Evolutionary conservation across 2,329 filamentous ascomycete genomes (phyloP).

Genomic region (Trichoderma arundinaceum): DNA sequence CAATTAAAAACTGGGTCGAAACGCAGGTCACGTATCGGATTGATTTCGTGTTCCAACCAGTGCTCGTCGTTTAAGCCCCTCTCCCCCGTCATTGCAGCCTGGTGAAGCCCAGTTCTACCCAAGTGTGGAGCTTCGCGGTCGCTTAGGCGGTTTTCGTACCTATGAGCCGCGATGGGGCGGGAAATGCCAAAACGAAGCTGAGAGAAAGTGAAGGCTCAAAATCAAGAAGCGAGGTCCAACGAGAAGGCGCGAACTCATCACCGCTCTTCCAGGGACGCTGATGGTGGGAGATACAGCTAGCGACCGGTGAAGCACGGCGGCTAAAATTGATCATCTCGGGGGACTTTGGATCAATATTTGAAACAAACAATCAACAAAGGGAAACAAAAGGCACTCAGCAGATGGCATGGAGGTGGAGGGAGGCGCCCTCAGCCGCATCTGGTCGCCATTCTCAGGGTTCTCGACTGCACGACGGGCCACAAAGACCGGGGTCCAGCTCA

Average conservation of each 20-base stretch:
- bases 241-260: not conserved
- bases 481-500: conserved; percentile 20
- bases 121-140: conserved; percentile 31
- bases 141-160: conserved; percentile 20
- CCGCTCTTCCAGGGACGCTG: not conserved
- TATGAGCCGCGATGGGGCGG: conserved; percentile 16
- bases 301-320: conserved; percentile 7
- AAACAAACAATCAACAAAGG: not conserved
- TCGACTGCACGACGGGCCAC: conserved; percentile 8
- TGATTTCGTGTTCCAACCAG: conserved; percentile 28
- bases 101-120: conserved; percentile 32
- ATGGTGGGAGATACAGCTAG: conserved; percentile 12
- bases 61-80: conserved; percentile 23
- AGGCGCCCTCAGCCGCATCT: conserved; percentile 13
- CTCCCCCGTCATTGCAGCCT: conserved; percentile 28
- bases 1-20: conserved; percentile 21
- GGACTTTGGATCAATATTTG: not conserved
- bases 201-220: not conserved
- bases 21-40: conserved; percentile 19
- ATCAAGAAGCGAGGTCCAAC: not conserved
- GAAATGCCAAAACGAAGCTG: conserved; percentile 5
- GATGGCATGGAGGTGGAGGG: not conserved
- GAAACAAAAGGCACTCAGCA: not conserved
- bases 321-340: not conserved
- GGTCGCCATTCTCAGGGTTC: conserved; percentile 9